Evolutionary conservation across 805 yeast species (phyloP).

Genomic region (Pichia nanzhaoensis): DNA sequence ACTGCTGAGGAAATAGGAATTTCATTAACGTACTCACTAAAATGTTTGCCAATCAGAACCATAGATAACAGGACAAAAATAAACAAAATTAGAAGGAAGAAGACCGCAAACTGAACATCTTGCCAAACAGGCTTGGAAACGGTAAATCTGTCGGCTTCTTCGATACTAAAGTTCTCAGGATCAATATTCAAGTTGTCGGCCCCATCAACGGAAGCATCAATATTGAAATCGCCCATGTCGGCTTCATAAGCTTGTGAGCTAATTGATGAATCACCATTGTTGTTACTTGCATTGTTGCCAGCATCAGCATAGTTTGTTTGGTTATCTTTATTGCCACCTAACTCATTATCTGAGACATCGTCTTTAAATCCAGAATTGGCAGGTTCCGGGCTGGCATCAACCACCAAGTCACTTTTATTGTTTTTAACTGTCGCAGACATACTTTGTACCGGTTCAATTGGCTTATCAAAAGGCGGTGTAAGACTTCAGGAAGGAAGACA

Average conservation of each 20-base stretch:
- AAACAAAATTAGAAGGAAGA: constrained; percentile 4
- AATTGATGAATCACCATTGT: not conserved
- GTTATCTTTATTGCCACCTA: no score
- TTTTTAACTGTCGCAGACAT: no score
- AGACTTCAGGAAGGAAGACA: no score
- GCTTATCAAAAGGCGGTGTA: no score
- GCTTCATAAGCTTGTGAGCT: constrained; percentile 5
- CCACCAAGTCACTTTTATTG: no score
- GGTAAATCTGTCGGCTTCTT: constrained; percentile 62
- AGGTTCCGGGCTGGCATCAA: not conserved
- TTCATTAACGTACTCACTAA: constrained; percentile 1
- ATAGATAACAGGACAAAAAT: constrained; percentile 7
- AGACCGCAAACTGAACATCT: constrained; percentile 63
- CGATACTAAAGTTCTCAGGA: constrained; percentile 6
- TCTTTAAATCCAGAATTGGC: not conserved
- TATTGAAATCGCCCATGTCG: not conserved
- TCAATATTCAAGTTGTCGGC: constrained; percentile 4
- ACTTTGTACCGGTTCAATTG: not conserved
- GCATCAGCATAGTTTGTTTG: not conserved
- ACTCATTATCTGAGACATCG: not conserved
- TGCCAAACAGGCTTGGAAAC: constrained; percentile 55
- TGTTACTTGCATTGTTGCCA: not conserved
- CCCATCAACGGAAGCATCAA: no score
- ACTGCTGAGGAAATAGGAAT: constrained; percentile 4
- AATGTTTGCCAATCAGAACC: constrained; percentile 9